Percentiles rank a stretch among this genome's conserved stretches.
Evolutionary conservation across 208 protist species (phyloP).

Genomic region (Sergeia podlipaevii): DNA sequence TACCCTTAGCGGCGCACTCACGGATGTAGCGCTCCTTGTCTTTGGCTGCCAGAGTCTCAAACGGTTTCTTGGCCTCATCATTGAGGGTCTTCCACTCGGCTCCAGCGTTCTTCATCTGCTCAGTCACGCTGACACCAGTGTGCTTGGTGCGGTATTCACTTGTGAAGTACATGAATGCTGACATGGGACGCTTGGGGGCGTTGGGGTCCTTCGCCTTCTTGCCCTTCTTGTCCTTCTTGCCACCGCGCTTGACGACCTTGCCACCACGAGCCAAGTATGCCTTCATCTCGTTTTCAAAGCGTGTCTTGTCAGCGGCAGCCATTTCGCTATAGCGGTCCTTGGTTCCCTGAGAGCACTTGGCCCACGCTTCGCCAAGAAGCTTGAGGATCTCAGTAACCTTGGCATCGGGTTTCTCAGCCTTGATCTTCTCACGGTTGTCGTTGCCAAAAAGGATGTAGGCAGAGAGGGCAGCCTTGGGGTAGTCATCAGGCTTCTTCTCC

Average conservation of each 20-base stretch:
- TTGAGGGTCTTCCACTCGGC: conserved; percentile 61
- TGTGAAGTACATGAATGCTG: conserved; percentile 80
- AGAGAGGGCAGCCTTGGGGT: conserved; percentile 74
- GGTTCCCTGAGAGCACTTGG: conserved; percentile 36
- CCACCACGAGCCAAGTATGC: conserved; percentile 68
- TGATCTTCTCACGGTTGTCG: conserved; percentile 64
- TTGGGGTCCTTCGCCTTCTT: conserved; percentile 83
- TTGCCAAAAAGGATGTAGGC: conserved; percentile 77
- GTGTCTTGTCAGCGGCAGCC: conserved; percentile 78
- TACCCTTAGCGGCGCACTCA: conserved; percentile 31
- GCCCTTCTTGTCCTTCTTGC: conserved; percentile 36
- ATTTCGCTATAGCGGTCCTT: conserved; percentile 75
- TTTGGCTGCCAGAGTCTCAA: conserved; percentile 65
- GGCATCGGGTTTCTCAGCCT: conserved; percentile 61
- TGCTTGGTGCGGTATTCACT: conserved; percentile 67
- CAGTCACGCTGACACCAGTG: conserved; percentile 42
- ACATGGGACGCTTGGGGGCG: conserved; percentile 76
- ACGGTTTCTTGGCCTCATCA: conserved; percentile 74
- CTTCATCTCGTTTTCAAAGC: conserved; percentile 69
- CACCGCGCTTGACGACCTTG: conserved; percentile 41
- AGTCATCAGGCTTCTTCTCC: conserved; percentile 75
- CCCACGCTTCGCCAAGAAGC: conserved; percentile 67
- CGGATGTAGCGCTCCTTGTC: conserved; percentile 82
- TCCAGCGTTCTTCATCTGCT: conserved; percentile 61
- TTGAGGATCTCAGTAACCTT: conserved; percentile 69